Base-by-base conservation (phyloP, 2,329 filamentous ascomycete species). In the Colletotrichum tropicale region DNA sequence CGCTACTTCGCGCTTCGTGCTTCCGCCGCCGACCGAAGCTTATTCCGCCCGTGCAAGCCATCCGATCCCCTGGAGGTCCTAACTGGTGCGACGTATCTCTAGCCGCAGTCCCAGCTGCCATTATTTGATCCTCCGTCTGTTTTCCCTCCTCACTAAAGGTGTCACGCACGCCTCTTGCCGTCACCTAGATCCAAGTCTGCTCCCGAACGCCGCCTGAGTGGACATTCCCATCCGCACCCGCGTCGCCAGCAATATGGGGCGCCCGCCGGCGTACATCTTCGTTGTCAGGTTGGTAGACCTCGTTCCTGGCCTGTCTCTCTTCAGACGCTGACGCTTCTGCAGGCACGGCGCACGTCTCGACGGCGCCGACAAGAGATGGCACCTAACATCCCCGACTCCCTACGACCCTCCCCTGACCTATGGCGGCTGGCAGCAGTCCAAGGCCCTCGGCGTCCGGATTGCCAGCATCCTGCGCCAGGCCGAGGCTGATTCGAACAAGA, bases 381-480 rank as follows among this genome's bases (percentile, higher is more conserved):
- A 98, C 84, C 90, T 98, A 70, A 94, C 94, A 34, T 98, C 97
- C 8, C 94, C 96, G 2, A 96, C 95, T 8, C 97, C 97, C 3
- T 99, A 98, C 88, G 96, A 99, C 79, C 95, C 97, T 78, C 97
- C 97, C 66, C 89, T 99, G 74, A 98, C 96, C 4, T 98, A 98
- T 82, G 95, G 95, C 79, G 97, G 97, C 78, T 98, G 97, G 94
- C 91, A 93, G 16, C 97, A 98, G 84, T 93, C 94, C 70, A 93
- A 94, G 80, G 92, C 93, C 7, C 91, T 98, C 28, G 97, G 97
- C 18, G 89, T 93, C 76, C 93, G 95, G 76, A 98, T 99, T 77
- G 94, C 92, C n/a, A 93, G 89, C 79, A 91, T 98, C 34, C 86
- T 92, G 61, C 88, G 88, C 74, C 90, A 89, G 69, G 87, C 87